Percentiles rank a stretch among this genome's conserved stretches.
Conservation (phyloP, 176 grass and related monocot species). For the Musa troglodytarum region DNA sequence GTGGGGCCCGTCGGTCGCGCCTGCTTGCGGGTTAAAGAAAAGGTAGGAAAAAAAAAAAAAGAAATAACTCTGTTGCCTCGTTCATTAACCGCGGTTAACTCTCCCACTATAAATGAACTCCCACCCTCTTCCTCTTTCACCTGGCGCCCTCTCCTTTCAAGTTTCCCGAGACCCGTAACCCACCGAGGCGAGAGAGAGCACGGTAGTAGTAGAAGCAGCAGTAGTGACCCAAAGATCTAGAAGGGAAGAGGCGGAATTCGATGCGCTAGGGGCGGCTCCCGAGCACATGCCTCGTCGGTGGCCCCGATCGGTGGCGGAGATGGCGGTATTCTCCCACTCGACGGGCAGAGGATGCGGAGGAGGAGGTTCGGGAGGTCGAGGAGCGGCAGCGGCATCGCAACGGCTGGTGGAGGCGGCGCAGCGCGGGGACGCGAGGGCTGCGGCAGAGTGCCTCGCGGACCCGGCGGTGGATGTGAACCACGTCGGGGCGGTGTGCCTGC, state of each 20-base stretch:
- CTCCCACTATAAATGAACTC: neutral
- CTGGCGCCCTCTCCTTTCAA: conserved; percentile 10
- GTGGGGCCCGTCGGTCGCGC: no score
- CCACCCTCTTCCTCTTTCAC: neutral
- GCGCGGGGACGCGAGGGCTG: conserved; percentile 41
- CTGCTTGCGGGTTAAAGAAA: no score
- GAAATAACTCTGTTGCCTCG: no score
- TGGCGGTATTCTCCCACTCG: neutral
- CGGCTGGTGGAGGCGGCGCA: conserved; percentile 73
- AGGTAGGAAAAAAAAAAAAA: no score
- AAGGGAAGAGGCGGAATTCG: no score
- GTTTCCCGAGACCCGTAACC: neutral
- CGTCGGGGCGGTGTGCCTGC: conserved; percentile 76
- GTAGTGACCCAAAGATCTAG: no score
- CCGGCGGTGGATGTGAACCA: conserved; percentile 72
- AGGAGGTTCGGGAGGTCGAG: neutral
- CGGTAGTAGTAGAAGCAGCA: neutral
- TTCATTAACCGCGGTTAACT: neutral
- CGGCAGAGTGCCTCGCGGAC: conserved; percentile 43
- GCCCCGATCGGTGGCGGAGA: neutral
- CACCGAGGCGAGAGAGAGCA: neutral
- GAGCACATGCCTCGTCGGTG: neutral
- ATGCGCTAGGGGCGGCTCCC: no score
- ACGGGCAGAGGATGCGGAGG: neutral
- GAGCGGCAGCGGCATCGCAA: conserved; percentile 72